phyloP scores from a whole-genome alignment of 768 basidiomycete species.

The Leucogyrophana mollusca region DNA sequence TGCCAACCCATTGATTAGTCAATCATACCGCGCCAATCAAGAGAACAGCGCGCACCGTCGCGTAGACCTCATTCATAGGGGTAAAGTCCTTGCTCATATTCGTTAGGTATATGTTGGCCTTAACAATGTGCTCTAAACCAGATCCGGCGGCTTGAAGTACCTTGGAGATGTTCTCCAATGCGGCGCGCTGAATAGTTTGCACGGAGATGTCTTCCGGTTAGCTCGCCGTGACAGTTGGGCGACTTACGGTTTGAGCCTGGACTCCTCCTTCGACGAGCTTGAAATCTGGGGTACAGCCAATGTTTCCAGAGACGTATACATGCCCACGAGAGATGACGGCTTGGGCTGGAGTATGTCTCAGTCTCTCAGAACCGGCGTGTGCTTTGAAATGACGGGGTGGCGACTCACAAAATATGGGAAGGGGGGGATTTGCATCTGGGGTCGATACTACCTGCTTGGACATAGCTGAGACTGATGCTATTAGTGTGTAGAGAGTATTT shows the following conservation, averaged over 20 bases:
- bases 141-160: slow-evolving; percentile 39
- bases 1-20: slow-evolving; percentile 15
- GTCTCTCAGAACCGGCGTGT: not conserved
- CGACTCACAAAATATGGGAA: slow-evolving; percentile 34
- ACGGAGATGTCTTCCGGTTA: no score
- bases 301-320: slow-evolving; percentile 41
- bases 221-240: no score
- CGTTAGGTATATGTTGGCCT: slow-evolving; percentile 38
- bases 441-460: slow-evolving; percentile 27
- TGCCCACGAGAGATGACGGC: slow-evolving; percentile 32
- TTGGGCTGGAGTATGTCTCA: slow-evolving; percentile 28
- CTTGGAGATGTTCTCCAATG: slow-evolving; percentile 37
- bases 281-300: slow-evolving; percentile 32
- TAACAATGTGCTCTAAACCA: slow-evolving; percentile 34
- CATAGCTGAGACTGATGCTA: no score
- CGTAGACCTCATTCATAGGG: slow-evolving; percentile 39
- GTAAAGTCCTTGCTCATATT: slow-evolving; percentile 36
- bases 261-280: slow-evolving; percentile 36
- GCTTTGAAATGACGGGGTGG: no score
- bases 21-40: not conserved
- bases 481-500: no score
- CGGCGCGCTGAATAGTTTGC: slow-evolving; percentile 24
- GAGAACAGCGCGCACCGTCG: slow-evolving; percentile 21
- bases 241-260: slow-evolving; percentile 35
- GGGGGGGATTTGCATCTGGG: slow-evolving; percentile 30